Evolutionary conservation across 2,329 filamentous ascomycete species (phyloP).

Genomic region (Rhynchosporium agropyri): DNA sequence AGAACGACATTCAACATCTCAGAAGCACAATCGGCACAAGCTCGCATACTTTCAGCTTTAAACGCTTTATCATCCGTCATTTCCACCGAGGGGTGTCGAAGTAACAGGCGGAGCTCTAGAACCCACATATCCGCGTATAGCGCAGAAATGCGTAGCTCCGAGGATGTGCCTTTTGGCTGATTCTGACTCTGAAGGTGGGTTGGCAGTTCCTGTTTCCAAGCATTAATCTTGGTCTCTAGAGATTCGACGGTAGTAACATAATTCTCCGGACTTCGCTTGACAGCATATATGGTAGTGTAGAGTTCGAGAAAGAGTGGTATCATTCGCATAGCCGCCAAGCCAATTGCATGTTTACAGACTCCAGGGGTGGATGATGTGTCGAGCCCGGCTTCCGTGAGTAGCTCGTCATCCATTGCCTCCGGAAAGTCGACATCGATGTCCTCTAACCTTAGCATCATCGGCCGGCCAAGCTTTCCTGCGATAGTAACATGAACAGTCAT

Average conservation of each 20-base stretch:
- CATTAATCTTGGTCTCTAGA: constrained; percentile 65
- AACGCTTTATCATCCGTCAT: constrained; percentile 56
- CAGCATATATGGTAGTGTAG: constrained; percentile 75
- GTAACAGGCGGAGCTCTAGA: constrained; percentile 60
- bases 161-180: constrained; percentile 43
- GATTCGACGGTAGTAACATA: constrained; percentile 66
- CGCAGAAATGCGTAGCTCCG: constrained; percentile 52
- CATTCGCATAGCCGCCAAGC: constrained; percentile 66
- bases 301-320: constrained; percentile 71
- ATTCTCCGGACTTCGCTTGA: constrained; percentile 61
- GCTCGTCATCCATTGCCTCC: constrained; percentile 69
- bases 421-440: constrained; percentile 82
- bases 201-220: constrained; percentile 67
- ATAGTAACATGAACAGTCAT: constrained; percentile 68
- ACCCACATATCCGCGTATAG: constrained; percentile 57
- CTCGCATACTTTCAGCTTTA: constrained; percentile 62
- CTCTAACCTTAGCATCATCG: constrained; percentile 72
- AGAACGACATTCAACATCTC: constrained; percentile 64
- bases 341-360: constrained; percentile 70
- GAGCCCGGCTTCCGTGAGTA: constrained; percentile 66
- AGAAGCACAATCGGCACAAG: constrained; percentile 67
- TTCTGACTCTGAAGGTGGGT: constrained; percentile 56
- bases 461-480: constrained; percentile 74
- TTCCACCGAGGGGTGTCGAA: constrained; percentile 64
- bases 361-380: constrained; percentile 52